phyloP scores from a whole-genome alignment of 257 asterid species.

The Thymus quinquecostatus region DNA sequence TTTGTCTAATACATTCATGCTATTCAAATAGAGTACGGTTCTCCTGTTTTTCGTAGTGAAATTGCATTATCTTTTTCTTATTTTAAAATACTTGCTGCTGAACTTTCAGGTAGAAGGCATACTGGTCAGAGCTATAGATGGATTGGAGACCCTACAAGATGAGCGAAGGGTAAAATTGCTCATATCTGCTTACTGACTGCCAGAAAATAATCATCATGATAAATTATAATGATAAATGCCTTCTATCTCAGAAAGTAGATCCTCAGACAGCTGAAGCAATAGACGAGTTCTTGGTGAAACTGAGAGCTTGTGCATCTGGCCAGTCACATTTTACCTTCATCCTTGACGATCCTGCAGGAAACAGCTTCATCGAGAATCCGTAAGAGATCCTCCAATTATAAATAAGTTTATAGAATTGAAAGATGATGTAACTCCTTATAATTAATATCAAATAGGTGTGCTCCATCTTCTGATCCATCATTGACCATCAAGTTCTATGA shows the following conservation, averaged over 20 bases:
- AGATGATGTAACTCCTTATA: not conserved
- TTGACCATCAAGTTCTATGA: constrained; percentile 80
- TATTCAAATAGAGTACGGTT: not conserved
- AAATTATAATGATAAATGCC: not conserved
- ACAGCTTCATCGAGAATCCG: constrained; percentile 98
- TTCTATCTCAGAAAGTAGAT: constrained; percentile 71
- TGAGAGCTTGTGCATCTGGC: constrained; percentile 84
- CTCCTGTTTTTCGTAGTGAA: not conserved
- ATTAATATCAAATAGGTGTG: constrained; percentile 52
- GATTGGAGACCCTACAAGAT: constrained; percentile 82
- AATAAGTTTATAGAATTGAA: not conserved
- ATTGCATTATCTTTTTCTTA: constrained; percentile 2
- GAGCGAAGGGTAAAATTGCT: constrained; percentile 76
- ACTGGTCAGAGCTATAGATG: constrained; percentile 78
- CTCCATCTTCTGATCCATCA: constrained; percentile 88
- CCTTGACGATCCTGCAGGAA: constrained; percentile 97
- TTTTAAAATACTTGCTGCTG: constrained; percentile 13
- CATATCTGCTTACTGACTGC: constrained; percentile 22
- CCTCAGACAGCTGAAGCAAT: constrained; percentile 82
- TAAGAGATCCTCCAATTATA: constrained; percentile 47
- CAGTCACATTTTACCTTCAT: constrained; percentile 66
- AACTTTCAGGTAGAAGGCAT: constrained; percentile 85
- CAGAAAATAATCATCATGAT: constrained; percentile 12
- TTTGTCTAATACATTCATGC: not conserved
- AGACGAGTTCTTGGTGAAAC: constrained; percentile 73